These are phyloP conservation scores for Talaromyces liani DNA, from an alignment of 495 filamentous ascomycete genomes.

Conservation along the genomic window DNA sequence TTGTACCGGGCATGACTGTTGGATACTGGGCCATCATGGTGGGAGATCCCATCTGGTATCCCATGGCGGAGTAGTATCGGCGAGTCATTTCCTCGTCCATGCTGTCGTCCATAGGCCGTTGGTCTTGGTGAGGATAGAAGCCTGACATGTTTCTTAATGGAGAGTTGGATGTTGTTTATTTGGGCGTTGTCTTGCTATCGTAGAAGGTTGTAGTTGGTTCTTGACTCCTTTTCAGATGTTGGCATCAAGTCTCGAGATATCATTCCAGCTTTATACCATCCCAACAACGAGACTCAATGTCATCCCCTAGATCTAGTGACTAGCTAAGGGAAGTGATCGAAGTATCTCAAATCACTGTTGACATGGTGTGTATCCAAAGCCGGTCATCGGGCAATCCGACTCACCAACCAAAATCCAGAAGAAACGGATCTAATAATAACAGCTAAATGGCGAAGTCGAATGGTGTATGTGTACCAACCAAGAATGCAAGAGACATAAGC, in stretches of 20 bases:
- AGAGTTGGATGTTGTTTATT: not conserved
- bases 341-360: not conserved
- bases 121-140: not conserved
- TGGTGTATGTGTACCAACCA: not conserved
- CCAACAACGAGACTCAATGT: not conserved
- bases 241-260: not conserved
- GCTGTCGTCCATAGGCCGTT: not conserved
- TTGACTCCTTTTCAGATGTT: not conserved
- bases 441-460: not conserved
- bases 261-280: not conserved
- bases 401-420: not conserved
- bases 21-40: not conserved
- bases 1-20: not conserved
- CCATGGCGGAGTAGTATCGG: not conserved
- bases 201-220: not conserved
- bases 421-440: not conserved
- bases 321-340: no score
- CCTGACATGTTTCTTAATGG: not conserved
- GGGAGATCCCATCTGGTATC: not conserved
- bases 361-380: not conserved
- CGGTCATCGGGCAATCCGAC: not conserved
- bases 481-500: not conserved
- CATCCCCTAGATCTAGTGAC: not conserved
- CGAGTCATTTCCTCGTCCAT: not conserved
- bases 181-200: not conserved